Evolutionary conservation across 1,284 basidiomycete species (phyloP), one percentile per base, ranked within the genome.

Genomic region (Singerocomus rubriflavus): DNA sequence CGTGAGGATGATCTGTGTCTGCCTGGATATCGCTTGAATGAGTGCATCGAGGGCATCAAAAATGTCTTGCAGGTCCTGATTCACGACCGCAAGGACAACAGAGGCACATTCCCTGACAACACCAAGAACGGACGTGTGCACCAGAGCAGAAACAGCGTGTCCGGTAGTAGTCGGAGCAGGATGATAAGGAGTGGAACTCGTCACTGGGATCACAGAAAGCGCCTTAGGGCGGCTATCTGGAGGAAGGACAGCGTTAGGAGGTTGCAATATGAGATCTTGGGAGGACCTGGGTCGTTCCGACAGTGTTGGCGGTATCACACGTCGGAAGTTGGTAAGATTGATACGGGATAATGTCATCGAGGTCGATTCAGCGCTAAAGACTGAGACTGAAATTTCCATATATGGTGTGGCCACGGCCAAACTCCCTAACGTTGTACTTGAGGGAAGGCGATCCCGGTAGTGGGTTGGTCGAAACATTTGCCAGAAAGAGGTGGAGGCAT

Each of bases 31-130:
- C 31, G 76, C 76, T 17, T 68, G 66, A 50, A 75, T 69, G 34
- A 88, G 73, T 1, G 77, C 80, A 56, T 88, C 84, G 25, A 87
- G 70, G 3, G 81, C 83, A 32, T 80, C 77, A 36, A 81, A 61
- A 31, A 85, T 71, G 58, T 85, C 84, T 45, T 77, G 72, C 44
- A 84, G 59, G 49, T 86, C 82, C 45, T 69, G 70, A 10, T 71
- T 70, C 21, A 79, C 64, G 27, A 67, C 68, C 14, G 74, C 71
- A 5, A 72, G 58, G 31, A 80, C 57, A 10, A 74, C 71, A 13
- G 73, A 72, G 17, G 71, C 69, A 51, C 77, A 81, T 55, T 84
- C 66, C 39, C 74, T 56, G 78, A 76, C 17, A 73, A 78, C 21
- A 31, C 30, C 36, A 11, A 63, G 48, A 76, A 68, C 40, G 32